Conservation (phyloP, 2,329 filamentous ascomycete genomes). For the Byssothecium circinans region DNA sequence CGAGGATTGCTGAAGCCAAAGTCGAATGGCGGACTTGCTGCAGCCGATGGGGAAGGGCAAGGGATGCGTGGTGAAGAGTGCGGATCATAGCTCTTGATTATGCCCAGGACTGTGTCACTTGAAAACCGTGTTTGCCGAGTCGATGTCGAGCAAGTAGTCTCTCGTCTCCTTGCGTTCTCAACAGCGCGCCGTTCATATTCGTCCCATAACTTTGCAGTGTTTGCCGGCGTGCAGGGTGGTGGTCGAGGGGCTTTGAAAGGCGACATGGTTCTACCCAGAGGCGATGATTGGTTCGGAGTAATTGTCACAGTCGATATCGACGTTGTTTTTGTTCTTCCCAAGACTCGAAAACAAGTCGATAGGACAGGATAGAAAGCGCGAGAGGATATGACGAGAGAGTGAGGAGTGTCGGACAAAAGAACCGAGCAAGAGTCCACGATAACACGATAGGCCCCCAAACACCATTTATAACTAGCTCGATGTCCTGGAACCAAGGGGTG, state of each 20-base stretch:
- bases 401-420: conserved; percentile 18
- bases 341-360: not conserved
- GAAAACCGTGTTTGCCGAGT: conserved; percentile 18
- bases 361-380: conserved; percentile 10
- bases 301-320: conserved; percentile 19
- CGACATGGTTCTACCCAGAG: conserved; percentile 27
- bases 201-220: conserved; percentile 39
- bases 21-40: conserved; percentile 26
- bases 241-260: conserved; percentile 32
- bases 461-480: conserved; percentile 37
- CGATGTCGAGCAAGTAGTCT: conserved; percentile 9
- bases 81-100: conserved; percentile 19
- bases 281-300: conserved; percentile 23
- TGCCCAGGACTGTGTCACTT: conserved; percentile 20
- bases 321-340: conserved; percentile 6
- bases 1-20: conserved; percentile 20
- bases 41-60: conserved; percentile 8
- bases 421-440: conserved; percentile 24
- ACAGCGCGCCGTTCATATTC: conserved; percentile 37
- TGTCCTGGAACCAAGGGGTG: conserved; percentile 32
- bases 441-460: conserved; percentile 27
- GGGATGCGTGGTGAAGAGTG: conserved; percentile 12
- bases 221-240: conserved; percentile 28
- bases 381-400: conserved; percentile 13
- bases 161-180: conserved; percentile 35